Evolutionary conservation across 2,329 filamentous ascomycete genomes (phyloP), one percentile per base, ranked within the genome.

Genomic region (Metarhizium robertsii): DNA sequence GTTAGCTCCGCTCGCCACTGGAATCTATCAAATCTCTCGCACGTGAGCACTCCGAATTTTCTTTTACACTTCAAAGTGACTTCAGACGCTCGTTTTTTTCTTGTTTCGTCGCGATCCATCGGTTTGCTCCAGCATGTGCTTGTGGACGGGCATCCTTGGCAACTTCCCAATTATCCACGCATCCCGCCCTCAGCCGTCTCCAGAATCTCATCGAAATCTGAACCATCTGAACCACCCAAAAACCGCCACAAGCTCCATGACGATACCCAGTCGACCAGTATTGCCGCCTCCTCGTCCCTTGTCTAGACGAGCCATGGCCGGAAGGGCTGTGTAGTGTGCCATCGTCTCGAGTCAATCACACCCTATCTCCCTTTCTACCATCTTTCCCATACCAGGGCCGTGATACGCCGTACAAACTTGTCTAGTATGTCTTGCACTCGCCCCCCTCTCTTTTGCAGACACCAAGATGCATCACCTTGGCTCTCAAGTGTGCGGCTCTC

Each of bases 31-130:
- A 48, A 46, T 50, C 38, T n/a, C 54, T 25, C 20, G 55, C 59
- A 57, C 59, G 59, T 61, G 59, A 61, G 53, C 57, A 56, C 10
- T 54, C 49, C 32, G 40, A 40, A 30, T 54, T 57, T 52, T 56
- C 47, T 42, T 16, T 25, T 25, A 25, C 25, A 25, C 25, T 25
- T 25, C 25, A 25, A 4, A 25, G 25, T 25, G 25, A 25, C 25
- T 25, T 25, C 25, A 25, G 25, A 25, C 25, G 3, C 25, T 25
- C 25, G 25, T 25, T 25, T 25, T 42, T 34, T 45, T 20, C 10
- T 25, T 25, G 4, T 25, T 25, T 25, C 25, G 25, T 46, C 20
- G 7, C 7, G 20, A 20, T 13, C 43, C 6, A 6, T 10, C n/a
- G n/a, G 43, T 25, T 10, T 46, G 43, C 40, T 43, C 40, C 40